Percentiles rank a stretch among this genome's conserved stretches.
phyloP scores from a whole-genome alignment of 306 rosid genomes.

The Cucurbita moschata region DNA sequence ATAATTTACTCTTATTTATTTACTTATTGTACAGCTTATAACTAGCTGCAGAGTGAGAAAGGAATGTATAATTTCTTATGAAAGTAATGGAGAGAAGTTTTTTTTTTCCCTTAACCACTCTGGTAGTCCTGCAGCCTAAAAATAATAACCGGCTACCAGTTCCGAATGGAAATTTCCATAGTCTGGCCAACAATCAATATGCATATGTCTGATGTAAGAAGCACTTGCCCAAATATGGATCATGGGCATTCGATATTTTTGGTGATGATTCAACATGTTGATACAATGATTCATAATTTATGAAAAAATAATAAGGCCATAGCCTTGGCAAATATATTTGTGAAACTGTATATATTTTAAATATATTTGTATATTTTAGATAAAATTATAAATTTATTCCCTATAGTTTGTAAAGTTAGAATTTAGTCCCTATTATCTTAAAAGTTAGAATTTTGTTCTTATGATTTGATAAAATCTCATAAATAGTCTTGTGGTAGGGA shows the following conservation, averaged over 20 bases:
- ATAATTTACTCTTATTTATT: not conserved
- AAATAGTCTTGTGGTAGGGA: no score
- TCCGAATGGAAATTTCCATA: not conserved
- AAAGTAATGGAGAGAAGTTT: not conserved
- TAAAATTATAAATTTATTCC: no score
- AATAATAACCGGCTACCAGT: not conserved
- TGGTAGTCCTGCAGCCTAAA: not conserved
- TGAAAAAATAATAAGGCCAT: not conserved
- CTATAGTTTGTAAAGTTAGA: no score
- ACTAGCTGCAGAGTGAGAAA: not conserved
- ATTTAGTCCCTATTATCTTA: no score
- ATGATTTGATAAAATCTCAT: no score
- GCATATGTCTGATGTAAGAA: not conserved
- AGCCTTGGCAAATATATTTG: not conserved
- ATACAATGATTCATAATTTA: not conserved
- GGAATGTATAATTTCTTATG: not conserved
- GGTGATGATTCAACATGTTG: not conserved
- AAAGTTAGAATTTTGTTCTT: no score
- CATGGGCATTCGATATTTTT: not conserved
- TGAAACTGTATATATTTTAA: not conserved
- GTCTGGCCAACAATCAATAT: not conserved
- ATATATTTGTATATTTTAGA: not conserved
- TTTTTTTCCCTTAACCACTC: not conserved
- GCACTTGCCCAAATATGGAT: not conserved
- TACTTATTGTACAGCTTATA: not conserved